These are phyloP conservation scores for Aspergillus eucalypticola DNA, from an alignment of 2,329 filamentous ascomycete species.

Conservation along the genomic window DNA sequence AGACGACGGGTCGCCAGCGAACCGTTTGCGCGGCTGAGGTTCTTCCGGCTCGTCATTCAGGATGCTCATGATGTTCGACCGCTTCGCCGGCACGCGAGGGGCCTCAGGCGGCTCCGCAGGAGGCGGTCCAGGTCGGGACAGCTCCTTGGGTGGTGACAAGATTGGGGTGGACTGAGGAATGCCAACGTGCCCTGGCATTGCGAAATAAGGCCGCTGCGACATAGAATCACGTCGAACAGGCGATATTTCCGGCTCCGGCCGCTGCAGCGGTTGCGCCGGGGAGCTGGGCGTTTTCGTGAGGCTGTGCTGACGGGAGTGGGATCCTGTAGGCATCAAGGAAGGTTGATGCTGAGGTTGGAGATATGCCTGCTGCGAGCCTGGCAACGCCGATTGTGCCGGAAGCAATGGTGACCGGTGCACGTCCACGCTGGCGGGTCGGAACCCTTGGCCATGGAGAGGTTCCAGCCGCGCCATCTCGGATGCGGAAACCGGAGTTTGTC, in stretches of 20 bases:
- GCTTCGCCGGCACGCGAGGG: conserved; percentile 47
- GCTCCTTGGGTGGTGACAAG: conserved; percentile 40
- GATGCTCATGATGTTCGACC: conserved; percentile 53
- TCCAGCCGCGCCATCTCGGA: conserved; percentile 40
- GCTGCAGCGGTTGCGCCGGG: conserved; percentile 30
- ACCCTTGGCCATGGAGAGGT: conserved; percentile 27
- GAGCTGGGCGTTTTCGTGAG: conserved; percentile 38
- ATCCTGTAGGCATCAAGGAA: conserved; percentile 26
- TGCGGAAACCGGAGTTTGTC: conserved; percentile 29
- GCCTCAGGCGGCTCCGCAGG: conserved; percentile 36
- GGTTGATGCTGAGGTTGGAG: conserved; percentile 31
- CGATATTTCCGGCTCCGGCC: conserved; percentile 35
- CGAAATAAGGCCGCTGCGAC: conserved; percentile 37
- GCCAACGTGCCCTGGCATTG: conserved; percentile 27
- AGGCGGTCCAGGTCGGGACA: conserved; percentile 35
- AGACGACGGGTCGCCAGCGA: conserved; percentile 41
- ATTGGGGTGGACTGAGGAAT: conserved; percentile 31
- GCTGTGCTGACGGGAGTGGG: conserved; percentile 41
- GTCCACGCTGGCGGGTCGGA: conserved; percentile 22
- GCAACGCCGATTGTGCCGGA: conserved; percentile 17
- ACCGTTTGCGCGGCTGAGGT: conserved; percentile 48
- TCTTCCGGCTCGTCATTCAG: conserved; percentile 52
- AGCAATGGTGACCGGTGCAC: conserved; percentile 28
- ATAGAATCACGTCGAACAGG: conserved; percentile 40
- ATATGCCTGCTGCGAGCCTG: conserved; percentile 30